Conservation (phyloP, 352 stramenopile genomes). For the Thraustochytrium striatum region DNA sequence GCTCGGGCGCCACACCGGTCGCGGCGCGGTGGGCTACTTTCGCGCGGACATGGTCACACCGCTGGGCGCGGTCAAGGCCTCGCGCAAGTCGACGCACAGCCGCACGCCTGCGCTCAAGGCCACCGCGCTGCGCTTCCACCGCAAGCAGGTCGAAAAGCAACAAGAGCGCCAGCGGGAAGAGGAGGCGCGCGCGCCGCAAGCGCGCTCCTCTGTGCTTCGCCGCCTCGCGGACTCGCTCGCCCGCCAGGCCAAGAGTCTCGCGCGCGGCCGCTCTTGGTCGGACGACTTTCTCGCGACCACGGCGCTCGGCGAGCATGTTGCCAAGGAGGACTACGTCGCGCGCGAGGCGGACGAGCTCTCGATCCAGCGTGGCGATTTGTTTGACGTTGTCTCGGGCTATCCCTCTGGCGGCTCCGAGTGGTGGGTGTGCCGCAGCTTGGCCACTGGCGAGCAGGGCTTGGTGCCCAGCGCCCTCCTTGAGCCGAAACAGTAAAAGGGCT, state of each 20-base stretch:
- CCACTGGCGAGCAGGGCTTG: too few species aligned
- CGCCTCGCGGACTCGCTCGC: neutral
- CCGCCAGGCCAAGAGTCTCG: neutral
- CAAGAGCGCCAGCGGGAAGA: neutral
- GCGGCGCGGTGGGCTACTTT: constrained; percentile 23
- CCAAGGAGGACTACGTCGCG: constrained; percentile 5
- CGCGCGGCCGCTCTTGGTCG: neutral
- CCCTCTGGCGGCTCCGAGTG: too few species aligned
- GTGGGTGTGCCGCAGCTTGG: too few species aligned
- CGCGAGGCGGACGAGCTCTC: constrained; percentile 10
- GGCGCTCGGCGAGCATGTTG: neutral
- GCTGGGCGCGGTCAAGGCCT: neutral
- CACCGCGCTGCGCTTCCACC: constrained; percentile 26
- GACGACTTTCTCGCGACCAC: neutral
- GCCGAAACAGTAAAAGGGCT: too few species aligned
- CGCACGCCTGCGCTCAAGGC: constrained; percentile 37
- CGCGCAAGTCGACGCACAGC: neutral
- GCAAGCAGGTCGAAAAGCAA: constrained; percentile 32
- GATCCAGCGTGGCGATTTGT: neutral
- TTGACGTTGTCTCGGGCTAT: neutral
- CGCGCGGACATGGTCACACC: neutral
- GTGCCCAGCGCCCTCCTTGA: too few species aligned
- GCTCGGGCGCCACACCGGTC: neutral
- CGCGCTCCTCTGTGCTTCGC: neutral
- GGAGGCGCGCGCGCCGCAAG: constrained; percentile 11